A percentile compares a stretch with the other conserved stretches of the same genome.
phyloP scores from a whole-genome alignment of 2,329 filamentous ascomycete genomes.

The Exophiala mesophila region DNA sequence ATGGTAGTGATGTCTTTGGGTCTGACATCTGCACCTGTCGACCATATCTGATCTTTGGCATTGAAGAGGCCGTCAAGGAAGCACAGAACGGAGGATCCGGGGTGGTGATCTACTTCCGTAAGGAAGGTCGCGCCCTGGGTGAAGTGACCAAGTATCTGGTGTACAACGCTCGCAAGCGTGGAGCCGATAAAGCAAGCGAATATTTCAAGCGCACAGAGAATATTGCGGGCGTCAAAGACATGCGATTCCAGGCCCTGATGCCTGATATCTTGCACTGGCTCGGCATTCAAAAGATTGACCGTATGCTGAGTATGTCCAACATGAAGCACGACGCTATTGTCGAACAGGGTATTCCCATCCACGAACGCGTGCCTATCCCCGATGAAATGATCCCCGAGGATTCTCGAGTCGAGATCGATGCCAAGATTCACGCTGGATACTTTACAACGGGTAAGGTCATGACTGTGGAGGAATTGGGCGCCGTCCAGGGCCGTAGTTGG shows the following conservation, averaged over 20 bases:
- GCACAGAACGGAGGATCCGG: slow-evolving; percentile 90
- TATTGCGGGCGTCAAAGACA: slow-evolving; percentile 91
- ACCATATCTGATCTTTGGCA: slow-evolving; percentile 93
- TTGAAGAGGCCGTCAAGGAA: slow-evolving; percentile 95
- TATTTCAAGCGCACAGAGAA: slow-evolving; percentile 98
- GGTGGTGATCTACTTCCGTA: slow-evolving; percentile 97
- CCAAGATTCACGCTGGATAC: slow-evolving; percentile 88
- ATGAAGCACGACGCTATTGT: slow-evolving; percentile 52
- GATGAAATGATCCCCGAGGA: slow-evolving; percentile 92
- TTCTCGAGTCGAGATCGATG: slow-evolving; percentile 96
- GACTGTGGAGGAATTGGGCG: slow-evolving; percentile 77
- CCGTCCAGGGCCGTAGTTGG: slow-evolving; percentile 83
- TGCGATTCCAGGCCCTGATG: slow-evolving; percentile 98
- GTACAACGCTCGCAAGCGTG: slow-evolving; percentile 47
- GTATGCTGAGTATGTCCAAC: slow-evolving; percentile 98
- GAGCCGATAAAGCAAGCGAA: slow-evolving; percentile 62
- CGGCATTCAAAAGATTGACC: slow-evolving; percentile 95
- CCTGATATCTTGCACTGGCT: slow-evolving; percentile 97
- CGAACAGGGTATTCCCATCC: slow-evolving; percentile 61
- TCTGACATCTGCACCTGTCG: slow-evolving; percentile 94
- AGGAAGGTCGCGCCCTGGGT: slow-evolving; percentile 88
- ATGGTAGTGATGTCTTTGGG: slow-evolving; percentile 94
- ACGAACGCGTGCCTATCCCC: slow-evolving; percentile 85
- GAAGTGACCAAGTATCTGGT: slow-evolving; percentile 90
- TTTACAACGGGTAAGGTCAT: slow-evolving; percentile 87